phyloP scores from a whole-genome alignment of 768 basidiomycete species.

The Lentinula aciculospora region DNA sequence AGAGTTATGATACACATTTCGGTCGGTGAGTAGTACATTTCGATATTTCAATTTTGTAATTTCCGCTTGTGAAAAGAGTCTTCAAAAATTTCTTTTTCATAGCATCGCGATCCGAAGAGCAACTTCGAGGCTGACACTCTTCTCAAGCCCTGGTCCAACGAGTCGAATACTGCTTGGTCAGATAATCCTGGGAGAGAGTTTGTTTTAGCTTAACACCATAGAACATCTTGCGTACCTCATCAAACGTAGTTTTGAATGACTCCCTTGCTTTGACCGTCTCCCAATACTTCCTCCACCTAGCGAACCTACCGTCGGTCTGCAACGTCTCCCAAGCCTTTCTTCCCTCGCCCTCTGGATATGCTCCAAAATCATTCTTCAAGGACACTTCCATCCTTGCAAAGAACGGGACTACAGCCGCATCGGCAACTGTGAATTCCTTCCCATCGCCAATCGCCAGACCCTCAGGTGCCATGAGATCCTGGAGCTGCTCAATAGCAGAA shows the following conservation, averaged over 20 bases:
- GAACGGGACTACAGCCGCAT: constrained; percentile 57
- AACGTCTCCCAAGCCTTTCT: constrained; percentile 35
- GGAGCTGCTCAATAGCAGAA: constrained; percentile 38
- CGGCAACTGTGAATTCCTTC: constrained; percentile 52
- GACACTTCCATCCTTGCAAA: constrained; percentile 43
- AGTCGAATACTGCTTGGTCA: neutral
- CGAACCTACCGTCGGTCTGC: constrained; percentile 38
- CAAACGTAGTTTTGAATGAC: constrained; percentile 4
- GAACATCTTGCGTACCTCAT: neutral
- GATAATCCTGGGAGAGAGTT: neutral
- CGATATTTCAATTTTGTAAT: neutral
- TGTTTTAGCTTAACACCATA: neutral
- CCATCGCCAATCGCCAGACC: constrained; percentile 26
- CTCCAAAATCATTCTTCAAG: constrained; percentile 46
- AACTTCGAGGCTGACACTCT: neutral
- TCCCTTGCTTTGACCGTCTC: constrained; percentile 21
- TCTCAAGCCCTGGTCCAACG: neutral
- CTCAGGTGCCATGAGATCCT: constrained; percentile 40
- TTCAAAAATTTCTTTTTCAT: neutral
- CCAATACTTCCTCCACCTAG: constrained; percentile 43
- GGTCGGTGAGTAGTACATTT: neutral
- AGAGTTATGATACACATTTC: neutral
- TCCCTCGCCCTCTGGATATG: constrained; percentile 43
- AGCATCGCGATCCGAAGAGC: neutral
- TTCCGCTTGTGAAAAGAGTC: neutral